Evolutionary conservation across 495 filamentous ascomycete genomes (phyloP).

Genomic region (Stereocaulon alpinum): DNA sequence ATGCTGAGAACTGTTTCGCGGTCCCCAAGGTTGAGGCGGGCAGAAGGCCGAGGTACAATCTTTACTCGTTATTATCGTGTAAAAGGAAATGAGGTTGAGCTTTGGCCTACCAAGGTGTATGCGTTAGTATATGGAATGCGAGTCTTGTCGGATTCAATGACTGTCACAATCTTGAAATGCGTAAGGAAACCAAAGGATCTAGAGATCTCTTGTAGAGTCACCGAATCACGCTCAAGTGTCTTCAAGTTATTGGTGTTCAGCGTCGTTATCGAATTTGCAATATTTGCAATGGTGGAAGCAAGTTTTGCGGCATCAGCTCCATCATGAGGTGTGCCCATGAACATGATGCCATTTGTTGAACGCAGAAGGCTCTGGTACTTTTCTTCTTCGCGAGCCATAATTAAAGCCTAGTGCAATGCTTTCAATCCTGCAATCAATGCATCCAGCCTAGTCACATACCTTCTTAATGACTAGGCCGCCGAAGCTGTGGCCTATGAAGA

Average conservation of each 20-base stretch:
- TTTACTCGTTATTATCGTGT: not conserved
- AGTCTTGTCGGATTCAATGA: constrained; percentile 1
- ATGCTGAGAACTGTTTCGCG: not conserved
- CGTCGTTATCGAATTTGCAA: not conserved
- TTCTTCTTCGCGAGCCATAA: not conserved
- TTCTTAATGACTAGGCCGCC: constrained; percentile 4
- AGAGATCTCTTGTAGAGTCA: not conserved
- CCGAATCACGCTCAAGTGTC: not conserved
- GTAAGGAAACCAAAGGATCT: not conserved
- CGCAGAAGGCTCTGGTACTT: not conserved
- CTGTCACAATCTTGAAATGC: constrained; percentile 1
- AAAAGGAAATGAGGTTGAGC: not conserved
- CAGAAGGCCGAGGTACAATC: constrained; percentile 1
- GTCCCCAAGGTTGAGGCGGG: constrained; percentile 3
- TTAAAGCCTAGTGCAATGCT: not conserved
- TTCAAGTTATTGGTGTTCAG: not conserved
- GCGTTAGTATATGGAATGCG: not conserved
- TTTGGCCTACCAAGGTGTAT: not conserved
- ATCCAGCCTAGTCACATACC: not conserved
- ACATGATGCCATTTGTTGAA: constrained; percentile 1
- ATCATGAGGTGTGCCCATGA: constrained; percentile 10
- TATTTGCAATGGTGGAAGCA: not conserved
- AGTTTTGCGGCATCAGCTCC: constrained; percentile 5
- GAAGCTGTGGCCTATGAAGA: not conserved
- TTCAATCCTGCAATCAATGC: not conserved